Conservation (phyloP, 2,329 filamentous ascomycete genomes). For the Septoria linicola region DNA sequence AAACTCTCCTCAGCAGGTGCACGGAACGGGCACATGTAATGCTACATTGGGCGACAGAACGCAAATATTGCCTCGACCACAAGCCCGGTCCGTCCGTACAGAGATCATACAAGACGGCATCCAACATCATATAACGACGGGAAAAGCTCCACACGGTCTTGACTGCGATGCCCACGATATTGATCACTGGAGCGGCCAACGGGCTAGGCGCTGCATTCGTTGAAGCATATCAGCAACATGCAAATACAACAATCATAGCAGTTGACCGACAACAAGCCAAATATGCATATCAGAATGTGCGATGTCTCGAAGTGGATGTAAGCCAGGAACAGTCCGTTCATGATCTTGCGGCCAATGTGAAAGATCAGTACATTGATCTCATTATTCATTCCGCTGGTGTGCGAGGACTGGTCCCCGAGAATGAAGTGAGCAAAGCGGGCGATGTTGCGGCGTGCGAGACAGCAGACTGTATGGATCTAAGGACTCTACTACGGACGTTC, state of each 20-base stretch:
- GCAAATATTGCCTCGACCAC: no score
- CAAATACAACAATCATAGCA: constrained; percentile 34
- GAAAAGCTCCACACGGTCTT: no score
- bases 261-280: constrained; percentile 32
- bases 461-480: constrained; percentile 41
- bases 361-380: constrained; percentile 37
- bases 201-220: constrained; percentile 42
- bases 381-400: constrained; percentile 49
- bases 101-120: no score
- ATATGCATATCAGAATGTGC: constrained; percentile 25
- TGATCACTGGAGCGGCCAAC: constrained; percentile 42
- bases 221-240: constrained; percentile 27
- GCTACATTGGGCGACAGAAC: no score
- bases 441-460: constrained; percentile 46
- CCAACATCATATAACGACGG: no score
- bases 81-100: no score
- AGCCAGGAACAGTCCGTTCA: constrained; percentile 30
- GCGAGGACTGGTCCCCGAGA: constrained; percentile 43
- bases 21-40: no score
- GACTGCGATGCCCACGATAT: constrained; percentile 27
- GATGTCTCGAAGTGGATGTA: constrained; percentile 31
- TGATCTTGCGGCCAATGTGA: constrained; percentile 24
- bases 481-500: constrained; percentile 42
- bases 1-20: no score
- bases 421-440: constrained; percentile 30